phyloP scores from a whole-genome alignment of 2,329 filamentous ascomycete genomes.

The Stagonosporopsis vannaccii region DNA sequence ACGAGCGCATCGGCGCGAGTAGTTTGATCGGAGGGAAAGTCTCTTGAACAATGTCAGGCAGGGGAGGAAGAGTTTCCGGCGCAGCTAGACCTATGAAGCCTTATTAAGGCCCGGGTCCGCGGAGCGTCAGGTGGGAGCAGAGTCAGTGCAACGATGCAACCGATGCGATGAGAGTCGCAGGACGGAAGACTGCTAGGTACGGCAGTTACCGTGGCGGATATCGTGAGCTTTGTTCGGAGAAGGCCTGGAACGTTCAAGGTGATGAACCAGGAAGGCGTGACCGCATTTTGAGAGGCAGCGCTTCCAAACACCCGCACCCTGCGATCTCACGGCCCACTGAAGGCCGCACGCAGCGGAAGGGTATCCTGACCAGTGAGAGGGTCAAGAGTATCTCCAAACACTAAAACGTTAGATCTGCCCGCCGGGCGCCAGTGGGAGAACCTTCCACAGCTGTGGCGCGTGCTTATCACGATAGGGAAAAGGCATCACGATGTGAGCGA shows the following conservation, averaged over 20 bases:
- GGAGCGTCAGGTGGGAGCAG: background rate
- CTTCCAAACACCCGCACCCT: background rate
- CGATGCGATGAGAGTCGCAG: constrained; percentile 10
- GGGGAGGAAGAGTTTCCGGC: constrained; percentile 3
- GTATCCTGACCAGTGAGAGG: background rate
- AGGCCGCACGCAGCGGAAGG: background rate
- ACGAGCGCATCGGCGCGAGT: constrained; percentile 5
- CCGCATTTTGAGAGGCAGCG: background rate
- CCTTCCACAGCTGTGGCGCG: background rate
- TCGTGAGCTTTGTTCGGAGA: background rate
- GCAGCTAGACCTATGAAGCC: background rate
- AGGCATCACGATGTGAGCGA: background rate
- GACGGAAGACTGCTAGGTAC: constrained; percentile 4
- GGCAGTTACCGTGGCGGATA: constrained; percentile 18
- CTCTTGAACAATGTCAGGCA: background rate
- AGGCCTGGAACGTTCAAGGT: background rate
- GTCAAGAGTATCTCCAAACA: background rate
- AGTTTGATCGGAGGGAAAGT: background rate
- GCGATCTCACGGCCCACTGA: constrained; percentile 1
- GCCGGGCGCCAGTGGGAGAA: background rate
- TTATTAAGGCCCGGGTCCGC: background rate
- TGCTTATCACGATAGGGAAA: constrained; percentile 2
- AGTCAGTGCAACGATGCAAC: constrained; percentile 8
- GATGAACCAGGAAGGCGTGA: background rate
- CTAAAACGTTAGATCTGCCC: background rate